A percentile compares a stretch with the other conserved stretches of the same genome.
phyloP scores from a whole-genome alignment of 176 grass and related monocot genomes.

The Secale cereale region DNA sequence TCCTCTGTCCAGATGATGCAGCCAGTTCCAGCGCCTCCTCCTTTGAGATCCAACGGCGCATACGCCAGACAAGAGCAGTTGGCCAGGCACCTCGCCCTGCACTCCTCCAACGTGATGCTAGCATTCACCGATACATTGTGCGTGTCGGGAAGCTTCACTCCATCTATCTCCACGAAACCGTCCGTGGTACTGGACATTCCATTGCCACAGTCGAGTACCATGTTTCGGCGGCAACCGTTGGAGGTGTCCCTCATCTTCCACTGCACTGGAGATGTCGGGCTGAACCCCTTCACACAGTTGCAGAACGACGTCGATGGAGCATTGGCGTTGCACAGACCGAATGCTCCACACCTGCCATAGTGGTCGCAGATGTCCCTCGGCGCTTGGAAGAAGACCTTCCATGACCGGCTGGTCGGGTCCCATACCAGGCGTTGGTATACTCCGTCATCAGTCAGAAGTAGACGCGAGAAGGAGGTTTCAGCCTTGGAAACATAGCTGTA shows the following conservation, averaged over 20 bases:
- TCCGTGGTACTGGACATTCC: no score
- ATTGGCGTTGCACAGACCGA: constrained; percentile 8
- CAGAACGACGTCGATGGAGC: constrained; percentile 34
- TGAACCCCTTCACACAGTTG: constrained; percentile 41
- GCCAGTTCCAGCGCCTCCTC: not conserved
- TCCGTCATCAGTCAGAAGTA: not conserved
- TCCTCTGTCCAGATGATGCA: constrained; percentile 3
- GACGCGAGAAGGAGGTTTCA: not conserved
- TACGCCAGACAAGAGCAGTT: constrained; percentile 62
- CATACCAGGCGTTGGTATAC: constrained; percentile 13
- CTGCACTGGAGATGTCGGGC: not conserved
- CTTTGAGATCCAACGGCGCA: not conserved
- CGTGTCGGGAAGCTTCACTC: constrained; percentile 36
- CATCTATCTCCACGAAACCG: not conserved
- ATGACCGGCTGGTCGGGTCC: not conserved
- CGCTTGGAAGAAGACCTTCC: not conserved
- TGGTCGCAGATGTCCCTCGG: not conserved
- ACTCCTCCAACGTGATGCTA: constrained; percentile 4
- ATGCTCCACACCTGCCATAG: constrained; percentile 23
- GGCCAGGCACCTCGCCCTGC: constrained; percentile 20
- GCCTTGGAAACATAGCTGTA: not conserved
- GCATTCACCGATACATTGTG: not conserved
- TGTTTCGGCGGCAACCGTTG: constrained; percentile 26
- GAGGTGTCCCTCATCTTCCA: constrained; percentile 10
- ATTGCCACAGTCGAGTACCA: constrained; percentile 5